A percentile compares a stretch with the other conserved stretches of the same genome.
Conservation (phyloP, 2,329 filamentous ascomycete species). For the Colletotrichum tamarilloi region DNA sequence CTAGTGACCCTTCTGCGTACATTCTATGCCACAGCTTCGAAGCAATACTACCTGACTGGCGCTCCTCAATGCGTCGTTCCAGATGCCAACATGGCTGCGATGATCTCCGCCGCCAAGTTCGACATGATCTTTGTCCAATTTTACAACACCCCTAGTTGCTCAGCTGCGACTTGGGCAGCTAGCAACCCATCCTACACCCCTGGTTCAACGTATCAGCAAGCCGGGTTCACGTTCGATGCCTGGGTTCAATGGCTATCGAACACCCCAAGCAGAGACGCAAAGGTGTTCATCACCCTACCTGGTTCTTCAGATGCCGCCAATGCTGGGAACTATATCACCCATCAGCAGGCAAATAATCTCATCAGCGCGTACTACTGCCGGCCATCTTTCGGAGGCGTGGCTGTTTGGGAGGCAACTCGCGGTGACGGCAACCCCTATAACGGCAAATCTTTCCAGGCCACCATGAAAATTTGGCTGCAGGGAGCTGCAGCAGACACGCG, state of each 20-base stretch:
- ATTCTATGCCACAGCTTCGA: conserved; percentile 38
- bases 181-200: conserved; percentile 41
- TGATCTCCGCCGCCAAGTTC: conserved; percentile 51
- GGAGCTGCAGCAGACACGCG: conserved; percentile 8
- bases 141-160: conserved; percentile 58
- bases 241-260: conserved; percentile 42
- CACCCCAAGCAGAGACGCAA: conserved; percentile 41
- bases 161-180: conserved; percentile 41
- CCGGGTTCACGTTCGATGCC: conserved; percentile 44
- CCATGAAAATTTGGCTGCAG: conserved; percentile 27
- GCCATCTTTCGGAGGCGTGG: conserved; percentile 43
- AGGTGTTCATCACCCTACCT: conserved; percentile 46
- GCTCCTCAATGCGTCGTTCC: conserved; percentile 57
- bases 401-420: conserved; percentile 45
- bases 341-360: conserved; percentile 37
- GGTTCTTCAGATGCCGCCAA: conserved; percentile 41
- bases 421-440: conserved; percentile 31
- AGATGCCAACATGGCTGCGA: conserved; percentile 52
- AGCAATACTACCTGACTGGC: conserved; percentile 56
- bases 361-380: conserved; percentile 42
- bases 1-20: conserved; percentile 41
- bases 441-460: conserved; percentile 32
- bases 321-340: conserved; percentile 39
- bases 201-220: conserved; percentile 33
- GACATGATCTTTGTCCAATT: conserved; percentile 59